Percentiles rank a stretch among this genome's conserved stretches.
These are phyloP conservation scores for Seiridium unicorne DNA, from an alignment of 2,329 filamentous ascomycete genomes.

Conservation along the genomic window DNA sequence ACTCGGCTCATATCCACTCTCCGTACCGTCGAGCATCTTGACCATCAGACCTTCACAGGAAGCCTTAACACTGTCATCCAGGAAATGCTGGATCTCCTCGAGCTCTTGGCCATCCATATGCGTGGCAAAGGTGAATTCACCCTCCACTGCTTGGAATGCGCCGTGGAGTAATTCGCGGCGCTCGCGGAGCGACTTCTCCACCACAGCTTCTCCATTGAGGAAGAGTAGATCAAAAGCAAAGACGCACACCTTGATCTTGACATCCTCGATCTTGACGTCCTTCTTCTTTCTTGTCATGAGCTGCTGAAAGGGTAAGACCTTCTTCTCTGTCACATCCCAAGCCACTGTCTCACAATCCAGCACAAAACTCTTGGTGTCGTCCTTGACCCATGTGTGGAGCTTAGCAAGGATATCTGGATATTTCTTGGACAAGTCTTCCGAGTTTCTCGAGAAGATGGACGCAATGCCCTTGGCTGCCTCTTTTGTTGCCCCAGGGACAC, in stretches of 20 bases:
- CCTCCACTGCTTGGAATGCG: conserved; percentile 76
- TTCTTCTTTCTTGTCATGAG: conserved; percentile 98
- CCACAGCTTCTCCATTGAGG: conserved; percentile 85
- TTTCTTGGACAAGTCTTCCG: conserved; percentile 94
- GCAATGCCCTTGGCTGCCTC: conserved; percentile 73
- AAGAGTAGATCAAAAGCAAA: conserved; percentile 96
- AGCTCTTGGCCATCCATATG: conserved; percentile 84
- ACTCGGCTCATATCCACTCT: conserved; percentile 93
- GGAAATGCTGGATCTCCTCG: conserved; percentile 86
- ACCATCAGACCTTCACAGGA: conserved; percentile 98
- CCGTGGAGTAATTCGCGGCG: conserved; percentile 71
- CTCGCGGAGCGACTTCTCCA: conserved; percentile 83
- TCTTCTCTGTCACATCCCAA: conserved; percentile 94
- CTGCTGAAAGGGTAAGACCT: conserved; percentile 94
- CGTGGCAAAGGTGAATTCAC: conserved; percentile 89
- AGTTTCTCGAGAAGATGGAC: conserved; percentile 96
- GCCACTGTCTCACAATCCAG: conserved; percentile 98
- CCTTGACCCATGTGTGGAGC: conserved; percentile 84
- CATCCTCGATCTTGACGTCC: conserved; percentile 91
- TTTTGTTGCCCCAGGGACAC: conserved; percentile 58
- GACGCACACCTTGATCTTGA: conserved; percentile 95
- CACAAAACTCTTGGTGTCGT: conserved; percentile 89
- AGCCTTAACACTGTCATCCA: conserved; percentile 93
- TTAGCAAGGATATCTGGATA: conserved; percentile 94
- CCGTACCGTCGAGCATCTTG: conserved; percentile 93